These are phyloP conservation scores for Viridothelium virens DNA, from an alignment of 495 filamentous ascomycete genomes.

Conservation along the genomic window DNA sequence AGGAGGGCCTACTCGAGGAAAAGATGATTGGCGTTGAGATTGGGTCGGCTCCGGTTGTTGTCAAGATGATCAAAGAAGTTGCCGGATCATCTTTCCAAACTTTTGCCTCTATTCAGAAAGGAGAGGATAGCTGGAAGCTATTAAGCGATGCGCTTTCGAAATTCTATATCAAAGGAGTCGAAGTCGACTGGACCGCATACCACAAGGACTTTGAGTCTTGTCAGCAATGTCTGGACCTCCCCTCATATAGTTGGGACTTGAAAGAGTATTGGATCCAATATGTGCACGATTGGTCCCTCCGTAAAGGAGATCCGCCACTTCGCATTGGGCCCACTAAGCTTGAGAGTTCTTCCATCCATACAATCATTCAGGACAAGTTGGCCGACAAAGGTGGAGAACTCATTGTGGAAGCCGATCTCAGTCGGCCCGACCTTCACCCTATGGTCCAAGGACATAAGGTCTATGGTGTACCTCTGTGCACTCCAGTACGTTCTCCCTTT, in stretches of 20 bases:
- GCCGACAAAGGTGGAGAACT: conserved; percentile 49
- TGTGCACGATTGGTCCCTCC: conserved; percentile 49
- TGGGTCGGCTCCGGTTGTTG: conserved; percentile 29
- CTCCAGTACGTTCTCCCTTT: conserved; percentile 37
- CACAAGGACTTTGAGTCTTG: conserved; percentile 59
- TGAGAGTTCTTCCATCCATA: conserved; percentile 31
- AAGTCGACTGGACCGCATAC: conserved; percentile 70
- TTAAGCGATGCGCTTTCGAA: conserved; percentile 52
- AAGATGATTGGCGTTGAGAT: conserved; percentile 29
- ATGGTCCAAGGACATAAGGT: conserved; percentile 65
- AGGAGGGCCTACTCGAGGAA: conserved; percentile 15
- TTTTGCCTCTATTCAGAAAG: conserved; percentile 51
- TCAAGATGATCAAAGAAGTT: conserved; percentile 26
- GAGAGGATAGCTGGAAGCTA: conserved; percentile 56
- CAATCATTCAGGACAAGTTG: conserved; percentile 48
- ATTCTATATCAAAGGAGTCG: conserved; percentile 57
- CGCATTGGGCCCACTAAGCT: conserved; percentile 26
- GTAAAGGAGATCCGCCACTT: conserved; percentile 38
- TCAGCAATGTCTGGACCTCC: conserved; percentile 58
- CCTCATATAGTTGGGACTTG: conserved; percentile 70
- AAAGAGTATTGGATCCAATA: conserved; percentile 86
- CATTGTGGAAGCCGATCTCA: conserved; percentile 60
- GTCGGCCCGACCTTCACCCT: conserved; percentile 50
- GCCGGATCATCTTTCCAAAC: conserved; percentile 40
- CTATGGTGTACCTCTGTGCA: conserved; percentile 53